A percentile compares a stretch with the other conserved stretches of the same genome.
Conservation (phyloP, 192 early-diverging fungal species). For the Martensiomyces pterosporus region DNA sequence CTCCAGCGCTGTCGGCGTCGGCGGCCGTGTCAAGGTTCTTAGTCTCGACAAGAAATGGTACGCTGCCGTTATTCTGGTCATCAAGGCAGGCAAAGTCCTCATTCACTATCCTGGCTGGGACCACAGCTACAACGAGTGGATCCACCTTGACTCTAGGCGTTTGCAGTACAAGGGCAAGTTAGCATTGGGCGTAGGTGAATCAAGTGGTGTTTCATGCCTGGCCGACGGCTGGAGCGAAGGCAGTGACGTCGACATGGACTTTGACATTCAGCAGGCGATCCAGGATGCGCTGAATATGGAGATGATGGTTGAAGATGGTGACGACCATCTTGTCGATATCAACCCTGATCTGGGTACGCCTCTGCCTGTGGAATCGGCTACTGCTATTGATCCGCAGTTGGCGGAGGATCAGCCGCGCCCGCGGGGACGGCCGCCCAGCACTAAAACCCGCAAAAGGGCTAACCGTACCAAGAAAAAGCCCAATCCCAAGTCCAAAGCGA, state of each 20-base stretch:
- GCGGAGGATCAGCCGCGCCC: not conserved
- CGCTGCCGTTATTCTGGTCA: slow-evolving; percentile 18
- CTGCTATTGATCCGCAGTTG: not conserved
- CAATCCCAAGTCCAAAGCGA: no score
- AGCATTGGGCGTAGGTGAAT: slow-evolving; percentile 2
- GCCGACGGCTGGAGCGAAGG: not conserved
- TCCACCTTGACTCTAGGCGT: slow-evolving; percentile 29
- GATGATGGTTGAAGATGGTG: not conserved
- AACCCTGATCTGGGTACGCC: not conserved
- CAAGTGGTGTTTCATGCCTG: slow-evolving; percentile 1
- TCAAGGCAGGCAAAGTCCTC: slow-evolving; percentile 24
- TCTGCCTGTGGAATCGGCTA: not conserved
- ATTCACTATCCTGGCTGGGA: slow-evolving; percentile 42
- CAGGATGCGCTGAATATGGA: not conserved
- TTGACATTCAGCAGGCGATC: slow-evolving; percentile 19
- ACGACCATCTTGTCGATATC: not conserved
- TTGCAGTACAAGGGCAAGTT: slow-evolving; percentile 19
- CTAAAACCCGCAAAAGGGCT: no score
- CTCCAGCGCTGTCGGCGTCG: slow-evolving; percentile 8
- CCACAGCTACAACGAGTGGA: slow-evolving; percentile 46
- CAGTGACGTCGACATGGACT: slow-evolving; percentile 7
- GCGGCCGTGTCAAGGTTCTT: slow-evolving; percentile 23
- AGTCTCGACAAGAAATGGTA: slow-evolving; percentile 40
- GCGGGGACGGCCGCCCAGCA: slow-evolving; percentile 28
- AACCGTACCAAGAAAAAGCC: no score